These are phyloP conservation scores for Suillus luteus DNA, from an alignment of 768 basidiomycete species.

Conservation along the genomic window DNA sequence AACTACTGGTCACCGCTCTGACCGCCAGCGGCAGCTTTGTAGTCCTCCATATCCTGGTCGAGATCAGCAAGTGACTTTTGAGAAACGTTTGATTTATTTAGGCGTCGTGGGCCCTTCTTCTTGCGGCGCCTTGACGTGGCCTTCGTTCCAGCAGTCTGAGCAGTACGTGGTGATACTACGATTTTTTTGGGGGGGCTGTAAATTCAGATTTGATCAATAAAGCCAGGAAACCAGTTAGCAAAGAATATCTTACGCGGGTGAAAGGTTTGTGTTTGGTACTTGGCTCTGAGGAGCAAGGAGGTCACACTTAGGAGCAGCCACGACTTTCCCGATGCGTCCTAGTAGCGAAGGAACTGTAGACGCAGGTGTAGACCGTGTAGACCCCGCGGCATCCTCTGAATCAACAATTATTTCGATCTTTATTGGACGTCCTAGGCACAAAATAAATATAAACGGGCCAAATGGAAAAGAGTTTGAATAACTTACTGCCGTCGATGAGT, in stretches of 20 bases:
- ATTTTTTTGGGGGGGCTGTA: constrained; percentile 25
- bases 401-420: constrained; percentile 66
- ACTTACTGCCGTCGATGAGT: constrained; percentile 64
- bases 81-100: constrained; percentile 50
- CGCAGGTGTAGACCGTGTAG: constrained; percentile 23
- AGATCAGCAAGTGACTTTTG: constrained; percentile 54
- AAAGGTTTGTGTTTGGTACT: constrained; percentile 19
- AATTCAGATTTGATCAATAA: background rate
- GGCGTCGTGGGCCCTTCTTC: constrained; percentile 75
- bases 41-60: constrained; percentile 83
- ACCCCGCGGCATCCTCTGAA: constrained; percentile 27
- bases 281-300: constrained; percentile 16
- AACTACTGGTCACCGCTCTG: constrained; percentile 17
- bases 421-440: constrained; percentile 58
- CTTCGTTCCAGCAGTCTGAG: constrained; percentile 26
- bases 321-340: constrained; percentile 34
- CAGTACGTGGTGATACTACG: constrained; percentile 10
- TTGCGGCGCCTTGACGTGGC: constrained; percentile 42
- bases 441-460: background rate
- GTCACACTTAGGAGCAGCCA: constrained; percentile 6
- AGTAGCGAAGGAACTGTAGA: constrained; percentile 40
- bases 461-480: background rate
- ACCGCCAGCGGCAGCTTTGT: constrained; percentile 46
- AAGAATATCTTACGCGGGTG: constrained; percentile 15
- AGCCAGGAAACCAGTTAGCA: background rate